These are phyloP conservation scores for Suhomyces sp. DNA, from an alignment of 805 yeast species.

Conservation along the genomic window DNA sequence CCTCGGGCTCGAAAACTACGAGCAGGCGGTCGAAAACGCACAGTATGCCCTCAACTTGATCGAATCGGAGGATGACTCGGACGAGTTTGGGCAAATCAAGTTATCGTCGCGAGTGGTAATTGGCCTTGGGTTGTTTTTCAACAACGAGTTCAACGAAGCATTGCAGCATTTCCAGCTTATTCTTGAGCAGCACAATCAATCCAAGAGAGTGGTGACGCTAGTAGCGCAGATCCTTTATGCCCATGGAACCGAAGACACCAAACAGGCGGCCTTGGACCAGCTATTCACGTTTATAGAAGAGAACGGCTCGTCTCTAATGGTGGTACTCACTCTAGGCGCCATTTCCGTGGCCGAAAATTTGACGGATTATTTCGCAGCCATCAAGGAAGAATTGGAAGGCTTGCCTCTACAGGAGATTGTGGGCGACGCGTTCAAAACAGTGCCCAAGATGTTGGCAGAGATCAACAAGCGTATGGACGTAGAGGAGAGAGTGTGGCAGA, in stretches of 20 bases:
- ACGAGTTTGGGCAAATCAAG: constrained; percentile 22
- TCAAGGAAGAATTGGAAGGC: constrained; percentile 60
- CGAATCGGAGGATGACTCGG: constrained; percentile 29
- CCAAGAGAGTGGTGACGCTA: constrained; percentile 65
- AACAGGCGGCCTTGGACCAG: constrained; percentile 82
- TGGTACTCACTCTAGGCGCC: constrained; percentile 76
- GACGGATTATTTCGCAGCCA: constrained; percentile 58
- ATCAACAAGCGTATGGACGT: constrained; percentile 42
- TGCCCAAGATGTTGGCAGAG: constrained; percentile 58
- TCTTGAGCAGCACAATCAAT: constrained; percentile 49
- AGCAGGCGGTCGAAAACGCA: constrained; percentile 58
- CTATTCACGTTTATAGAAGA: constrained; percentile 61
- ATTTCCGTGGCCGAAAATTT: constrained; percentile 64
- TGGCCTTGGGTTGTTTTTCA: constrained; percentile 72
- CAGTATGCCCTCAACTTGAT: constrained; percentile 51
- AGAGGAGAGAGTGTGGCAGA: constrained; percentile 51
- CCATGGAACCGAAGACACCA: constrained; percentile 69
- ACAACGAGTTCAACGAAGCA: constrained; percentile 59
- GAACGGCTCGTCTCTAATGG: constrained; percentile 62
- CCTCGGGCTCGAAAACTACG: constrained; percentile 58
- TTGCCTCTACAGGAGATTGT: constrained; percentile 46
- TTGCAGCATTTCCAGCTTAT: constrained; percentile 64
- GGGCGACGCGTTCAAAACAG: constrained; percentile 49
- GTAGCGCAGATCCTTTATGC: constrained; percentile 79
- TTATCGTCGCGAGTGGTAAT: constrained; percentile 64